Percentiles rank a stretch among this genome's conserved stretches.
Conservation (phyloP, 805 yeast genomes). For the Kodamaea nitidulidarum region DNA sequence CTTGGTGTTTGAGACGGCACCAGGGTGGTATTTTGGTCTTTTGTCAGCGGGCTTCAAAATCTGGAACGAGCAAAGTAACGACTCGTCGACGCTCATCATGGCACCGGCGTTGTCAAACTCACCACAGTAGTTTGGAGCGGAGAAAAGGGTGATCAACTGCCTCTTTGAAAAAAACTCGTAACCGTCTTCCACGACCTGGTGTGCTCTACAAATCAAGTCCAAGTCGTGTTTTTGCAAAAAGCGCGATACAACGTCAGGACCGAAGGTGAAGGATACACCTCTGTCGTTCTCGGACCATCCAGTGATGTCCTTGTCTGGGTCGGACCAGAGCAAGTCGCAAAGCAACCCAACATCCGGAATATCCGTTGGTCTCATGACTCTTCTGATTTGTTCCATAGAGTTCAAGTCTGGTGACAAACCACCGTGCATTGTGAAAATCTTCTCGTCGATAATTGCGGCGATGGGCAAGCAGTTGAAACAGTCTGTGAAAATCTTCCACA, state of each 20-base stretch:
- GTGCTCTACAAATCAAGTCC: conserved; percentile 98
- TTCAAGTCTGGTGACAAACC: conserved; percentile 96
- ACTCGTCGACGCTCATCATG: conserved; percentile 98
- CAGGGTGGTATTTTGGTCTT: conserved; percentile 65
- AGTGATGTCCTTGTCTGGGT: conserved; percentile 95
- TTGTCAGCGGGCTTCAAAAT: conserved; percentile 97
- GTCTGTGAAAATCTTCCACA: conserved; percentile 98
- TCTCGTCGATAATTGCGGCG: conserved; percentile 97
- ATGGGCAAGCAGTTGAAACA: conserved; percentile 98
- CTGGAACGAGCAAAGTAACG: conserved; percentile 91
- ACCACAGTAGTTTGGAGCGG: conserved; percentile 98
- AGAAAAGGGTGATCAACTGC: conserved; percentile 89
- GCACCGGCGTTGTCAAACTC: conserved; percentile 99
- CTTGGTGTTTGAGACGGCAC: conserved; percentile 40
- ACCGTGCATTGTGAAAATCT: conserved; percentile 98
- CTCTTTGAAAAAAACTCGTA: conserved; percentile 95
- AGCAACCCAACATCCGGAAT: conserved; percentile 96
- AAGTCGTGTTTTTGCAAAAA: conserved; percentile 95
- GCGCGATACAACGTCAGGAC: conserved; percentile 97
- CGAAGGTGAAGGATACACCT: conserved; percentile 98
- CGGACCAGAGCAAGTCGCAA: conserved; percentile 97
- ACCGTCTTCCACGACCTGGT: conserved; percentile 98
- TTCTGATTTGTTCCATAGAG: conserved; percentile 97
- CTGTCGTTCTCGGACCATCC: conserved; percentile 99
- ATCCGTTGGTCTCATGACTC: conserved; percentile 99